Base-by-base conservation (phyloP, 2,329 filamentous ascomycete species). In the Zasmidium citrigriseum region DNA sequence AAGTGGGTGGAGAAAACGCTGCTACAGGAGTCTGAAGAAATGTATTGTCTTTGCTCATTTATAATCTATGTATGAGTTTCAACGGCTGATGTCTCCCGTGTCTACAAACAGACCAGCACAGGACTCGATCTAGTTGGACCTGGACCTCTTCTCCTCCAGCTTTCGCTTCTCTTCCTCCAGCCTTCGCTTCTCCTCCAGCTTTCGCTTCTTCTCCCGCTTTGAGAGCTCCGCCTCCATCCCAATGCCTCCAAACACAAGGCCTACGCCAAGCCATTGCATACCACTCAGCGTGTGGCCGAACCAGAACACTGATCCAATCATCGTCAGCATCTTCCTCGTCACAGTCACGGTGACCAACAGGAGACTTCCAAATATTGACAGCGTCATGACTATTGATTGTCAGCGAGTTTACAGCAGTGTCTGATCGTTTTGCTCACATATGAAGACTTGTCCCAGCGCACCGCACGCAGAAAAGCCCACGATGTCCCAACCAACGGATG, bases 281-380 rank as follows among this genome's bases (percentile, higher is more conserved):
- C 80, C 78, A 24, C 86, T 89, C 50, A 99, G 83, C 63, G 84
- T 85, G 75, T 99, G 95, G 24, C 95, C 95, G 73, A 98, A 99
- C 78, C 91, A 92, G 60, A 98, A 81, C 24, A 99, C 95, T 54
- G 91, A 96, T 52, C 98, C 82, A 59, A 98, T 91, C 95, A 99
- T 99, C 66, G 93, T 98, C 74, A 98, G 85, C 95, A 99, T 99
- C 80, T 99, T 99, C 71, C 95, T 85, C 47, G 95, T 99, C 47
- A 99, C 95, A 1, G 92, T 99, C 2, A 99, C 93, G 3, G 95
- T 98, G 46, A 98, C 93, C 51, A 99, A 86, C 52, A 98, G 83
- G 50, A 99, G 84, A 10, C 89, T 95, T 10, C 90, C 95, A 78
- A 98, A 99, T 51, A 90, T 91, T 14, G 92, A 89, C 4, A 99